A percentile compares a stretch with the other conserved stretches of the same genome.
Evolutionary conservation across 345 rosid species (phyloP).

Genomic region (Syzygium jambos): DNA sequence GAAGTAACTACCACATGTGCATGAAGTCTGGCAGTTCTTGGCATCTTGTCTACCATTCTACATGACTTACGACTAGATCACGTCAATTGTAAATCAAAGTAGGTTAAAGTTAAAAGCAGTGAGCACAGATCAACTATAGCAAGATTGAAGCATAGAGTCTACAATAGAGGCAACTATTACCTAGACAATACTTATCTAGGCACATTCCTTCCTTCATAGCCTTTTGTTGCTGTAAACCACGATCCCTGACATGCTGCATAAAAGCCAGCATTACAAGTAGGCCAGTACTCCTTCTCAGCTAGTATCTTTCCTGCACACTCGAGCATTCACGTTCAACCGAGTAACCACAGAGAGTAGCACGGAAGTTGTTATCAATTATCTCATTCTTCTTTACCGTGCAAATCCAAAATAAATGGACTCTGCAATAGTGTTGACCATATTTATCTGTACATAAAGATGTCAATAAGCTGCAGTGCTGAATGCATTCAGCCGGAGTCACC

Average conservation of each 20-base stretch:
- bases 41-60: neutral
- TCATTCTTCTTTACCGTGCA: constrained; percentile 6
- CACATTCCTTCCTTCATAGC: too few relatives aligned
- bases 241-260: constrained; percentile 57
- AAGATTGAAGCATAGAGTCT: too few relatives aligned
- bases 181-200: too few relatives aligned
- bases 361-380: constrained; percentile 4
- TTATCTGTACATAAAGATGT: constrained; percentile 23
- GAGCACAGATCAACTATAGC: neutral
- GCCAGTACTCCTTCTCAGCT: constrained; percentile 40
- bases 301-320: constrained; percentile 43
- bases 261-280: constrained; percentile 52
- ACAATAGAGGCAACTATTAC: neutral
- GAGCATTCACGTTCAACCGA: constrained; percentile 24
- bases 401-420: constrained; percentile 32
- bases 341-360: constrained; percentile 3
- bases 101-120: neutral
- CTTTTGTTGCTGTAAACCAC: constrained; percentile 39
- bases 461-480: constrained; percentile 28
- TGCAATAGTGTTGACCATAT: constrained; percentile 34
- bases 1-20: neutral
- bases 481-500: constrained; percentile 23
- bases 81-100: neutral
- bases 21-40: neutral
- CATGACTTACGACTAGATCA: neutral